phyloP scores from a whole-genome alignment of 768 basidiomycete species.

The Tricholoma matsutake region DNA sequence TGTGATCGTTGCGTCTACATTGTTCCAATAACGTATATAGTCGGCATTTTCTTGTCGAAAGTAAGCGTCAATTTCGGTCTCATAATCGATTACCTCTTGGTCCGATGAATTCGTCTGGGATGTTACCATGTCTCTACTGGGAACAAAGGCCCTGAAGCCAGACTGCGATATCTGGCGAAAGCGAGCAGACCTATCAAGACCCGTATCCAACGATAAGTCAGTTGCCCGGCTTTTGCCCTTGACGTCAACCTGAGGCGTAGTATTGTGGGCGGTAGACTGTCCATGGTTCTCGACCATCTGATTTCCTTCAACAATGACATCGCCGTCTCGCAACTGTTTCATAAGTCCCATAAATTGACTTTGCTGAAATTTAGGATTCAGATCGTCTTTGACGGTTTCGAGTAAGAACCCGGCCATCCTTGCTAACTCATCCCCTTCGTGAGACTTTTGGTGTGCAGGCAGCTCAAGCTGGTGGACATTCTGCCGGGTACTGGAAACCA shows the following conservation, averaged over 20 bases:
- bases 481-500: constrained; percentile 21
- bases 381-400: constrained; percentile 69
- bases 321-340: constrained; percentile 77
- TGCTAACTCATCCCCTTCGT: constrained; percentile 69
- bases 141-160: neutral
- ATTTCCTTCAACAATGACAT: constrained; percentile 76
- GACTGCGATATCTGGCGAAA: neutral
- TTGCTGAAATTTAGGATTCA: constrained; percentile 81
- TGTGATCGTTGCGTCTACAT: constrained; percentile 27
- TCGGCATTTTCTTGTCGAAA: constrained; percentile 69
- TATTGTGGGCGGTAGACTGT: constrained; percentile 15
- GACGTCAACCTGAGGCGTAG: constrained; percentile 30
- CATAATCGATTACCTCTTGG: constrained; percentile 13
- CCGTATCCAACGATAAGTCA: constrained; percentile 15
- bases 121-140: neutral
- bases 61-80: constrained; percentile 62
- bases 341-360: constrained; percentile 85
- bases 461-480: constrained; percentile 22
- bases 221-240: constrained; percentile 70
- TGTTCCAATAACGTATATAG: constrained; percentile 59
- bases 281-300: constrained; percentile 62
- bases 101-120: neutral
- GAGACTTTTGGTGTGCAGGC: constrained; percentile 14
- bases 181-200: neutral
- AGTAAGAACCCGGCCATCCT: constrained; percentile 76